Evolutionary conservation across 2,329 filamentous ascomycete genomes (phyloP).

Genomic region (Ambrosiella beaveri): DNA sequence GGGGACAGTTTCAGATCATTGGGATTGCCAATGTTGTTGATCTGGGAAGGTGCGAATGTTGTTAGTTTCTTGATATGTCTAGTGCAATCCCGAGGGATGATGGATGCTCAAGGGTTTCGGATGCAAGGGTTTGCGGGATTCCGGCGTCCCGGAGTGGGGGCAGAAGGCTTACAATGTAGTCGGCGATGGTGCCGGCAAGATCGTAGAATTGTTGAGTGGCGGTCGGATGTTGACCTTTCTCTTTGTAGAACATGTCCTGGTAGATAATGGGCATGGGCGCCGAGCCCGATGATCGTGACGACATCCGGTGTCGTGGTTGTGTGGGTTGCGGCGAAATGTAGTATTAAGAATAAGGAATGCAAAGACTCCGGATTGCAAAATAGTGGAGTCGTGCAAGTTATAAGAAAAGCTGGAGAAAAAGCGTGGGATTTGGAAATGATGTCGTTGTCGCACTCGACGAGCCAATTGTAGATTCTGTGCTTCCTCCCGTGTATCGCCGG

Average conservation of each 20-base stretch:
- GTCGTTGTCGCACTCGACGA: no score
- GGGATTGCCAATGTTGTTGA: slow-evolving; percentile 39
- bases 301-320: not conserved
- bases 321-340: no score
- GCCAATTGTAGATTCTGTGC: no score
- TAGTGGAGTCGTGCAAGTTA: no score
- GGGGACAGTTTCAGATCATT: slow-evolving; percentile 39
- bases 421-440: no score
- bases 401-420: no score
- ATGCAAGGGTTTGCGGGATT: not conserved
- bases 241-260: slow-evolving; percentile 10
- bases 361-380: no score
- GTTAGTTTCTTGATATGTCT: not conserved
- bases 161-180: slow-evolving; percentile 8
- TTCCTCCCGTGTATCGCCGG: no score
- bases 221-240: slow-evolving; percentile 3
- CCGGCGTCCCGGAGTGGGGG: not conserved
- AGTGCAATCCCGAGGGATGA: not conserved
- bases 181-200: slow-evolving; percentile 7
- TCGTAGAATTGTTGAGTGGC: slow-evolving; percentile 10
- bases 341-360: no score
- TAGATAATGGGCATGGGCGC: slow-evolving; percentile 7
- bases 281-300: not conserved
- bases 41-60: slow-evolving; percentile 22
- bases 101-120: not conserved